These are phyloP conservation scores for Spirogloea muscicola DNA, from an alignment of 139 green algal genomes.

Conservation along the genomic window DNA sequence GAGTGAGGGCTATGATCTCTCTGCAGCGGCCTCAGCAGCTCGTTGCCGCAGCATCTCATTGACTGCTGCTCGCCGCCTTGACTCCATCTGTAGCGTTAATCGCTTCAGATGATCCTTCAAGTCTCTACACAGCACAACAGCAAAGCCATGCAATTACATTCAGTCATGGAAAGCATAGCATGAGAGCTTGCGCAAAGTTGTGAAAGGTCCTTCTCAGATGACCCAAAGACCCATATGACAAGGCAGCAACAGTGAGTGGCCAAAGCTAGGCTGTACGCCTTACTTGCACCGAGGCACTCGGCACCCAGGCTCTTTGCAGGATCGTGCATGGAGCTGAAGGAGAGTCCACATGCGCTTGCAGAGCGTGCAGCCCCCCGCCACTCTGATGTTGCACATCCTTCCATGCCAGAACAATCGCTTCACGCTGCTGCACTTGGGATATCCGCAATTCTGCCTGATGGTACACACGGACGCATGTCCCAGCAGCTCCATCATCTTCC, in stretches of 20 bases:
- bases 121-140: constrained; percentile 56
- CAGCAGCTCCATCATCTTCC: constrained; percentile 81
- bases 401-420: constrained; percentile 86
- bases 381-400: constrained; percentile 67
- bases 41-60: constrained; percentile 76
- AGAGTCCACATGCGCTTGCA: constrained; percentile 93
- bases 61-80: constrained; percentile 74
- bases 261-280: not conserved
- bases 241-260: not conserved
- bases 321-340: constrained; percentile 83
- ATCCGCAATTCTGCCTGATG: constrained; percentile 57
- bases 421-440: constrained; percentile 79
- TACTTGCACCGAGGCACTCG: constrained; percentile 51
- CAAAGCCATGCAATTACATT: not conserved
- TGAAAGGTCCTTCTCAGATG: not conserved
- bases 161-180: not conserved
- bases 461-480: constrained; percentile 81
- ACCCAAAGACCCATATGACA: not conserved
- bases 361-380: constrained; percentile 77
- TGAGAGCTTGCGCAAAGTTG: not conserved
- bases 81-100: constrained; percentile 68
- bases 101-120: constrained; percentile 76
- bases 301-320: constrained; percentile 75
- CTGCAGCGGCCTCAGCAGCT: constrained; percentile 38
- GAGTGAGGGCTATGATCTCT: too few species aligned